Conservation (phyloP, 805 yeast genomes). For the Metschnikowia kunwiensis region DNA sequence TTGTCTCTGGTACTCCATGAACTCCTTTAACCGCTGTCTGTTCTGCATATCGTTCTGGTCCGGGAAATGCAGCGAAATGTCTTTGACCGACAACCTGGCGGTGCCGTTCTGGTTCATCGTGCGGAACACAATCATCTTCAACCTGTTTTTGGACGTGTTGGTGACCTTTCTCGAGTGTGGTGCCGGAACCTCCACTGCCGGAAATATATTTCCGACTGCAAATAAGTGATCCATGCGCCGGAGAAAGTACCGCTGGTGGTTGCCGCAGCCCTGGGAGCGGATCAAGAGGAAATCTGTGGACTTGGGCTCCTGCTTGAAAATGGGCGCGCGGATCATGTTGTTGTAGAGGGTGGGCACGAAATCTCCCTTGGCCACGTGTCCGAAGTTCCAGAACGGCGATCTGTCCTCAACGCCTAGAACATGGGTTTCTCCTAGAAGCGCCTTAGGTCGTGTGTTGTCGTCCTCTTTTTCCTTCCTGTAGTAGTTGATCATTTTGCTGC, state of each 20-base stretch:
- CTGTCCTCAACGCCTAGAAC: conserved; percentile 95
- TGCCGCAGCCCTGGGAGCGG: conserved; percentile 78
- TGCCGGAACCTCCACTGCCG: conserved; percentile 94
- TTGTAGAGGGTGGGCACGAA: conserved; percentile 92
- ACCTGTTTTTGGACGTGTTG: conserved; percentile 82
- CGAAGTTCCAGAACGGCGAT: conserved; percentile 98
- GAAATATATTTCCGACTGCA: conserved; percentile 88
- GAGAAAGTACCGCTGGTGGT: conserved; percentile 64
- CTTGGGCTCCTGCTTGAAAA: conserved; percentile 78
- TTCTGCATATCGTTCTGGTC: conserved; percentile 97
- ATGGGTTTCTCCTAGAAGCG: conserved; percentile 89
- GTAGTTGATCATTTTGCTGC: conserved; percentile 86
- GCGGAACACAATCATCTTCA: conserved; percentile 90
- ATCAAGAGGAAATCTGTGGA: conserved; percentile 79
- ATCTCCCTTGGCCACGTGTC: conserved; percentile 91
- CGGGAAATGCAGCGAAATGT: conserved; percentile 88
- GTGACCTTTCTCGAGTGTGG: conserved; percentile 97
- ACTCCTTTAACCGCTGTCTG: conserved; percentile 91
- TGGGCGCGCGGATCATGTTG: conserved; percentile 88
- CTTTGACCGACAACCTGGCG: conserved; percentile 77
- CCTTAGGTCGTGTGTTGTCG: conserved; percentile 82
- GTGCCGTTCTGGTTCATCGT: conserved; percentile 73
- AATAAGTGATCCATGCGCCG: conserved; percentile 70
- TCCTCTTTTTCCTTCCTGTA: conserved; percentile 80
- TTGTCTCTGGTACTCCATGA: conserved; percentile 93